phyloP scores from a whole-genome alignment of 1,284 basidiomycete species.

The Vanrija pseudolonga region DNA sequence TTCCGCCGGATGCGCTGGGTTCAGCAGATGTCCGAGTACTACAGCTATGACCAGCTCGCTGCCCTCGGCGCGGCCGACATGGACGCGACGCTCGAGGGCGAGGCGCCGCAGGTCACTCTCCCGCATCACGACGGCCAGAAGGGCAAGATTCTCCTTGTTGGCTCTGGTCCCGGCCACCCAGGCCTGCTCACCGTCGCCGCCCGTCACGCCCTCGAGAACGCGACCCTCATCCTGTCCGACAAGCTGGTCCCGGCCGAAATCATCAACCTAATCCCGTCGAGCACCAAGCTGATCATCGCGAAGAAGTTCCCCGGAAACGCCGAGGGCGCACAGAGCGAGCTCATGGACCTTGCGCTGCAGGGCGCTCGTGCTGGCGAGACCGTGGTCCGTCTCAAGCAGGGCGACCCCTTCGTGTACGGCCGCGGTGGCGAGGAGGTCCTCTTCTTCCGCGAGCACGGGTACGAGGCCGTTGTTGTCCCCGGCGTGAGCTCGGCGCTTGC shows the following conservation, averaged over 20 bases:
- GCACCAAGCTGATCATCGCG: slow-evolving; percentile 67
- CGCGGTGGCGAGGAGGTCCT: slow-evolving; percentile 91
- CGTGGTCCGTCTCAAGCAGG: slow-evolving; percentile 94
- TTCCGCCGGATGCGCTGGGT: slow-evolving; percentile 78
- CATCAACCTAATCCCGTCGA: slow-evolving; percentile 73
- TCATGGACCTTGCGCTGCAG: slow-evolving; percentile 85
- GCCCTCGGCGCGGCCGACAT: slow-evolving; percentile 66
- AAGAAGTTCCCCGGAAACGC: slow-evolving; percentile 97
- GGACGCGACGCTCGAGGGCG: slow-evolving; percentile 55
- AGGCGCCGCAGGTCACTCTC: slow-evolving; percentile 9
- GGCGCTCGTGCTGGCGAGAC: slow-evolving; percentile 74
- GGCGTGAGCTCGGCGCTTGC: slow-evolving; percentile 86
- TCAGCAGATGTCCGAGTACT: slow-evolving; percentile 89
- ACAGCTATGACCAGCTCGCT: slow-evolving; percentile 76
- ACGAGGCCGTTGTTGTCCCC: slow-evolving; percentile 77
- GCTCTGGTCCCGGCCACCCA: slow-evolving; percentile 92
- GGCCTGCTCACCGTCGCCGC: slow-evolving; percentile 85
- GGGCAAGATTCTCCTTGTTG: slow-evolving; percentile 70
- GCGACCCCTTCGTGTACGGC: slow-evolving; percentile 92
- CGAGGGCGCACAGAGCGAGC: slow-evolving; percentile 86
- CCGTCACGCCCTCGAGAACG: slow-evolving; percentile 68
- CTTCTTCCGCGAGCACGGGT: slow-evolving; percentile 79
- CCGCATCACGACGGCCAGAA: slow-evolving; percentile 29
- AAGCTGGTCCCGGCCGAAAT: slow-evolving; percentile 94
- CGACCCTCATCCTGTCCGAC: slow-evolving; percentile 86